Conservation (phyloP, 2,329 filamentous ascomycete species). For the Beauveria sp. region DNA sequence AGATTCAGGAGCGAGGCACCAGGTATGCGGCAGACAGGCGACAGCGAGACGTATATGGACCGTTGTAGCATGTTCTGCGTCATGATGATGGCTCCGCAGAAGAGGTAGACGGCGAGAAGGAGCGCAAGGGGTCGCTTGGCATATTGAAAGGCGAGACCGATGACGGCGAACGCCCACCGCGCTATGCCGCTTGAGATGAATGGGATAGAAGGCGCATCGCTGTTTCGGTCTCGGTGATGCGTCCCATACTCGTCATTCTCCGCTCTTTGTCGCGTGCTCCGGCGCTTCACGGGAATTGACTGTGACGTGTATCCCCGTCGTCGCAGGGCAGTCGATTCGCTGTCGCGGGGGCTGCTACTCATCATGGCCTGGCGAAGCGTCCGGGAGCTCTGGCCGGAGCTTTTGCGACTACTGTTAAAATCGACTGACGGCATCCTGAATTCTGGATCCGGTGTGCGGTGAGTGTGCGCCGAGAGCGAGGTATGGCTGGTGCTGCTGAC, state of each 20-base stretch:
- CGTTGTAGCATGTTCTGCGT: conserved; percentile 54
- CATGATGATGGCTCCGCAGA: conserved; percentile 50
- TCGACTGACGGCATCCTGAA: conserved; percentile 46
- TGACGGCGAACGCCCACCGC: conserved; percentile 46
- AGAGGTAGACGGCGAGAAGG: conserved; percentile 52
- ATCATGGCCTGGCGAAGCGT: conserved; percentile 24
- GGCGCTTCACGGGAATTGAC: conserved; percentile 20
- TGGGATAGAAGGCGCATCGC: conserved; percentile 26
- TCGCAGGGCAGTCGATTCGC: conserved; percentile 20
- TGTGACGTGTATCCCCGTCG: conserved; percentile 17
- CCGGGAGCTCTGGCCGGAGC: conserved; percentile 26
- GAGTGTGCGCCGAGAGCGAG: conserved; percentile 15
- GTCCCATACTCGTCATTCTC: conserved; percentile 14
- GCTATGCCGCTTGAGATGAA: conserved; percentile 31
- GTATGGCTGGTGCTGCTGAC: conserved; percentile 5
- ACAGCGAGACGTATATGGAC: conserved; percentile 53
- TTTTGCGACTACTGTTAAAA: conserved; percentile 29
- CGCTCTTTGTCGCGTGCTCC: conserved; percentile 14
- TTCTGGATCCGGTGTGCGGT: conserved; percentile 40
- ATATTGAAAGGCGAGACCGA: conserved; percentile 52
- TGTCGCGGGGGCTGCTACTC: conserved; percentile 17
- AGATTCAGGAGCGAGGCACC: conserved; percentile 53
- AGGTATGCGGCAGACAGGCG: conserved; percentile 63
- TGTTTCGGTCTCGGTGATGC: background rate
- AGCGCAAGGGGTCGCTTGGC: conserved; percentile 58